A percentile compares a stretch with the other conserved stretches of the same genome.
phyloP scores from a whole-genome alignment of 257 asterid species.

The Jasminum sambac region DNA sequence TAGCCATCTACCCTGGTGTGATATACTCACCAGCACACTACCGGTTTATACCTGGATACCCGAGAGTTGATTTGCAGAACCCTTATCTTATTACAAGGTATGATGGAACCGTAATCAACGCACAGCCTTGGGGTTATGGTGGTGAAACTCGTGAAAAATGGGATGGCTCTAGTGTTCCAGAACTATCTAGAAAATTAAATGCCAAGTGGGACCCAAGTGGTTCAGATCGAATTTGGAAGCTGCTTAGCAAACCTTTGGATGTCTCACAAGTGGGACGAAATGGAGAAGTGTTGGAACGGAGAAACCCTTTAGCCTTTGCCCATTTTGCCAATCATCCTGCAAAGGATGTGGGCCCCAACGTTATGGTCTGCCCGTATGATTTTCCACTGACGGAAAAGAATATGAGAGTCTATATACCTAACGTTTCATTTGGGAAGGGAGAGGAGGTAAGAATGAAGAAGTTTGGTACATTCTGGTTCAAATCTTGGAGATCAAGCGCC shows the following conservation, averaged over 20 bases:
- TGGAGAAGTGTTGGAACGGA: slow-evolving; percentile 65
- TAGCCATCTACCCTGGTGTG: slow-evolving; percentile 91
- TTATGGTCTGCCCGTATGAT: slow-evolving; percentile 82
- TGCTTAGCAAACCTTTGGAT: slow-evolving; percentile 76
- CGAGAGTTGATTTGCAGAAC: slow-evolving; percentile 73
- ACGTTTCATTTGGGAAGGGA: slow-evolving; percentile 66
- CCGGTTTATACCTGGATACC: slow-evolving; percentile 84
- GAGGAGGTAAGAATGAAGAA: slow-evolving; percentile 62
- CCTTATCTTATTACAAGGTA: slow-evolving; percentile 84
- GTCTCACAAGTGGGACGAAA: slow-evolving; percentile 35
- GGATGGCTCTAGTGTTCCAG: slow-evolving; percentile 44
- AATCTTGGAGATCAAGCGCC: slow-evolving; percentile 64
- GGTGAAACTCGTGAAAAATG: slow-evolving; percentile 73
- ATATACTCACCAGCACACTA: slow-evolving; percentile 79
- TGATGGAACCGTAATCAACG: slow-evolving; percentile 84
- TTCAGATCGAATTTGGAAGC: slow-evolving; percentile 73
- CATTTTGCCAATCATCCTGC: slow-evolving; percentile 90
- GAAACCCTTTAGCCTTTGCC: slow-evolving; percentile 88
- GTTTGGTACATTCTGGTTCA: slow-evolving; percentile 83
- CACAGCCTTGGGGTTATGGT: slow-evolving; percentile 94
- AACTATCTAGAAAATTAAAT: slow-evolving; percentile 20
- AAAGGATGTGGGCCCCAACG: slow-evolving; percentile 65
- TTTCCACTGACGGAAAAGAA: slow-evolving; percentile 63
- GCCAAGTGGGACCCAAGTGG: slow-evolving; percentile 37
- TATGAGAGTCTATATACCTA: slow-evolving; percentile 80